Evolutionary conservation across 768 basidiomycete species (phyloP), one percentile per base, ranked within the genome.

Genomic region (Hortiboletus campestris): DNA sequence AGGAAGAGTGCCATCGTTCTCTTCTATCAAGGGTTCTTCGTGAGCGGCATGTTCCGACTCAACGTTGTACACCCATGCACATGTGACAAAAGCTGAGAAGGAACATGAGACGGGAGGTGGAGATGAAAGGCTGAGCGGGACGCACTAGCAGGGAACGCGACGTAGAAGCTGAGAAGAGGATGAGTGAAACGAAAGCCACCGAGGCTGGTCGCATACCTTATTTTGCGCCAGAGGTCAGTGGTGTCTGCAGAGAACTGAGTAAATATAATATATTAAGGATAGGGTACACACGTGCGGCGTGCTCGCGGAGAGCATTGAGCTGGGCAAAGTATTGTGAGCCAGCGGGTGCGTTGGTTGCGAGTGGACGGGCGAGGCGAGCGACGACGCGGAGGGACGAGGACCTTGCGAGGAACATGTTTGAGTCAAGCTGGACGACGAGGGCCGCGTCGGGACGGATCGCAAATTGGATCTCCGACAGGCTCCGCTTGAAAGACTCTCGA

Each of bases 221-320:
- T 89, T 77, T 86, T 91, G 67, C 89, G 85, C 91, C 91, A 94
- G 61, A 94, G 82, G 52, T 86, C 79, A 48, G 87, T 75, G 29
- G 90, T 88, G 56, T 84, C 91, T 94, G 64, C 41, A 38, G 28
- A 17, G 17, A 31, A 40, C 16, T 64, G 58, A 61, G 61, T 41
- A 19, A 44, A 57, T 46, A 50, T 17, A 59, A 43, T 7, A 34
- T 35, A 6, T 38, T 41, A 40, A 49, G 29, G 34, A 38, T 10
- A 32, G 61, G 68, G 60, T 58, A 60, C 68, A 44, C 62, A 90
- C 89, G 79, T 66, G 74, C 74, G 55, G 89, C 89, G 64, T 91
- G 89, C 64, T 84, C 81, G 53, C 76, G 72, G 50, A 87, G 74
- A 46, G 84, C 85, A 46, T 80, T 74, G 56, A 82, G 78, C 59